A percentile compares a stretch with the other conserved stretches of the same genome.
These are phyloP conservation scores for Xylariomycetidae sp. DNA, from an alignment of 2,329 filamentous ascomycete species.

Conservation along the genomic window DNA sequence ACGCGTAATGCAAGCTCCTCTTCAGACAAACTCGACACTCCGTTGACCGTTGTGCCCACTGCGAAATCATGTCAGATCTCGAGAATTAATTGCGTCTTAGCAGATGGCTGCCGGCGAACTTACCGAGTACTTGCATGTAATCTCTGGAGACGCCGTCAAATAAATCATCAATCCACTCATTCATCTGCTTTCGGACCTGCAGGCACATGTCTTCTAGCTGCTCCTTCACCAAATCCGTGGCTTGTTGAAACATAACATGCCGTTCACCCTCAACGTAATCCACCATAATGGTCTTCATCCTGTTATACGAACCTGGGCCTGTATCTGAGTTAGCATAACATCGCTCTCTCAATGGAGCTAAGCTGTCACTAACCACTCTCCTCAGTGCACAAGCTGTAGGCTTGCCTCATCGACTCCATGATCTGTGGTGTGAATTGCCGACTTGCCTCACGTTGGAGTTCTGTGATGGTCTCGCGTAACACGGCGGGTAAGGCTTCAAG, in stretches of 20 bases:
- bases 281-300: conserved; percentile 49
- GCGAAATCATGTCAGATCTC: not conserved
- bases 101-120: too few species aligned
- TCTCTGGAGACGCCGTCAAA: conserved; percentile 10
- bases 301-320: conserved; percentile 38
- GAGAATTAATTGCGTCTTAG: too few species aligned
- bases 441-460: conserved; percentile 46
- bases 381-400: conserved; percentile 39
- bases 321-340: too few species aligned
- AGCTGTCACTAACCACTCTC: too few species aligned
- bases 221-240: conserved; percentile 34
- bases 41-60: conserved; percentile 16
- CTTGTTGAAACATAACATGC: conserved; percentile 44
- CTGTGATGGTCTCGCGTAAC: conserved; percentile 34
- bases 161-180: conserved; percentile 7
- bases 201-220: conserved; percentile 34
- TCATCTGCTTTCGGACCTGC: conserved; percentile 9
- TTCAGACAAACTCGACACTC: too few species aligned
- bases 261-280: conserved; percentile 36
- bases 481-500: conserved; percentile 31
- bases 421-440: conserved; percentile 49
- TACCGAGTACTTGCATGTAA: conserved; percentile 19
- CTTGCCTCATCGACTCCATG: conserved; percentile 35
- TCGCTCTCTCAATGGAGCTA: too few species aligned
- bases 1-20: too few species aligned